phyloP scores from a whole-genome alignment of 2,329 filamentous ascomycete genomes.

The Ophiocordyceps camponoti-leonardi region DNA sequence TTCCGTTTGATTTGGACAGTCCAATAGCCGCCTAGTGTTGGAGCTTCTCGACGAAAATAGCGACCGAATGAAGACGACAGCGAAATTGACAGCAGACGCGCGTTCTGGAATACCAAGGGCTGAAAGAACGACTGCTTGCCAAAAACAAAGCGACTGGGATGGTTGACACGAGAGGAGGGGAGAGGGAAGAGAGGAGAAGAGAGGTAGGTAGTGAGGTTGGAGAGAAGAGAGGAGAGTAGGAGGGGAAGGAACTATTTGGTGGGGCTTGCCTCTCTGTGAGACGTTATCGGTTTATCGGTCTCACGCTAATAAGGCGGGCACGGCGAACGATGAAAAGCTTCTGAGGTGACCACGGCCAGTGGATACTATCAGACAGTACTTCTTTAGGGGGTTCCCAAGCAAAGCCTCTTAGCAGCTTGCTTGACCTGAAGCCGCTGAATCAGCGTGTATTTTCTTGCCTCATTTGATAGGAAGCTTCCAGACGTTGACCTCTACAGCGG shows the following conservation, averaged over 20 bases:
- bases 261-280: not conserved
- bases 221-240: not conserved
- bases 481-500: not conserved
- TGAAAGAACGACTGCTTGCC: conserved; percentile 2
- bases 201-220: not conserved
- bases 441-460: not conserved
- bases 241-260: not conserved
- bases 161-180: not conserved
- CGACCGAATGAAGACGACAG: not conserved
- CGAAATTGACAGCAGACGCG: not conserved
- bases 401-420: not conserved
- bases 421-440: not conserved
- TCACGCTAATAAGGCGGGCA: not conserved
- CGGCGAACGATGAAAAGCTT: not conserved
- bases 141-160: conserved; percentile 1
- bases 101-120: not conserved
- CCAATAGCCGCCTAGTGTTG: not conserved
- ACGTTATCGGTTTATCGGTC: conserved; percentile 1
- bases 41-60: not conserved
- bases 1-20: no score
- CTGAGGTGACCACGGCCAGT: no score
- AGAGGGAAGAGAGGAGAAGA: not conserved
- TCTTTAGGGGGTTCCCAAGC: not conserved
- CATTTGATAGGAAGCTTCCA: not conserved
- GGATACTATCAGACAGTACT: no score